phyloP scores from a whole-genome alignment of 2,329 filamentous ascomycete genomes.

The Penicillium verrucosum region DNA sequence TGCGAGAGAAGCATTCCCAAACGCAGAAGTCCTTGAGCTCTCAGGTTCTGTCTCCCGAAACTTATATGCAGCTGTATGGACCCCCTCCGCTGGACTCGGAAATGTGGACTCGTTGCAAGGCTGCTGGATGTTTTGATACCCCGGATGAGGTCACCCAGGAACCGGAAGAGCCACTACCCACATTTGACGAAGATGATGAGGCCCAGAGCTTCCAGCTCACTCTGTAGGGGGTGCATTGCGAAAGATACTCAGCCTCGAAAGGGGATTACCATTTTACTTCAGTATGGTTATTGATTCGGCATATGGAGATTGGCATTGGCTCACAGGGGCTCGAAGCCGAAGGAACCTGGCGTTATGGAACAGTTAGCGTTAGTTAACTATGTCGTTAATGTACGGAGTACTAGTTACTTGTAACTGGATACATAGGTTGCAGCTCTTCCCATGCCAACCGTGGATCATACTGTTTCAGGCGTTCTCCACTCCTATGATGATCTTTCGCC shows the following conservation, averaged over 20 bases:
- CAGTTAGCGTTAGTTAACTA: background rate
- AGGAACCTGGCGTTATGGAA: conserved; percentile 17
- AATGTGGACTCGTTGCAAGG: conserved; percentile 43
- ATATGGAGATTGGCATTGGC: conserved; percentile 1
- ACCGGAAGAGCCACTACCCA: conserved; percentile 28
- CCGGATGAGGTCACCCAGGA: conserved; percentile 19
- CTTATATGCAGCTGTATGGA: conserved; percentile 44
- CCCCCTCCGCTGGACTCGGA: conserved; percentile 42
- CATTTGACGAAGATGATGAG: conserved; percentile 41
- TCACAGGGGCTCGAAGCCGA: conserved; percentile 4
- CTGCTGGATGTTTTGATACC: conserved; percentile 38
- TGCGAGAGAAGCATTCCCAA: conserved; percentile 28
- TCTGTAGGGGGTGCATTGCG: conserved; percentile 22
- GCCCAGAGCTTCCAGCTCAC: conserved; percentile 41
- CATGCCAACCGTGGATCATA: conserved; percentile 20
- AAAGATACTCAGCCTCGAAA: background rate
- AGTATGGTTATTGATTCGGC: conserved; percentile 11
- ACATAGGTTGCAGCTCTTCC: background rate
- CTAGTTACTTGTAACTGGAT: conserved; percentile 9
- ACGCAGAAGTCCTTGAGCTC: conserved; percentile 18
- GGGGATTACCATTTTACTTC: conserved; percentile 6
- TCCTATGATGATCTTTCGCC: conserved; percentile 18
- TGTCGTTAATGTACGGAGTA: background rate
- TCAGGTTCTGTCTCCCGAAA: conserved; percentile 39
- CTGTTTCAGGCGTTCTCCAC: conserved; percentile 28